Evolutionary conservation across 768 basidiomycete species (phyloP), one percentile per base, ranked within the genome.

Genomic region (Tylopilus vinaceipallidus): DNA sequence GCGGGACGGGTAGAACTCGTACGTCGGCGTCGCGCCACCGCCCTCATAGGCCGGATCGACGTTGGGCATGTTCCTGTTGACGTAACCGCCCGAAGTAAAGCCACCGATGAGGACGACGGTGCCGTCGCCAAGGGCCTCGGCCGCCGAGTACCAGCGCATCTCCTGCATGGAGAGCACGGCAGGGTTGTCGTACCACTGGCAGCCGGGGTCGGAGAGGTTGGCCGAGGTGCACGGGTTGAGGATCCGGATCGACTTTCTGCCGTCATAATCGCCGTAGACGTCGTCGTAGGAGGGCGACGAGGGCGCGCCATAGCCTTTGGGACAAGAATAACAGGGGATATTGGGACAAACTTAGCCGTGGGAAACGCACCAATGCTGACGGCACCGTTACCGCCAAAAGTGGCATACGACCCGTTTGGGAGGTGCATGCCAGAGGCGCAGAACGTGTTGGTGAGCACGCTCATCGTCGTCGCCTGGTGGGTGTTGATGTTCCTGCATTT

Each of bases 341-440:
- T 14, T n/a, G n/a, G n/a, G n/a, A n/a, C n/a, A 42, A 12, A 19
- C 3, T 27, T 6, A 8, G 17, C 38, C 1, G 27, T 9, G 36
- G 26, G 24, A 17, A 17, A 4, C 44, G 5, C 4, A 49, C 81
- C 80, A 35, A 81, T 71, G 47, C 73, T 71, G 20, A 89, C 69
- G 7, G 88, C 88, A 14, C 75, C 75, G 60, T 90, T 91, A 3
- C 89, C 89, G 43, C 89, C 89, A 58, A 90, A 84, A 0, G 84
- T 80, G 14, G 74, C 79, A 49, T 71, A 90, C 1, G 86, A 87
- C 17, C 86, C 86, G 51, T 89, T 89, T 22, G 88, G 87, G 3
- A 89, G 73, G 58, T 89, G 86, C 79, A 84, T 81, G 38, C 88
- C 89, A 1, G 84, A 88, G 2, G 89, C 80, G 58, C 89, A 91